Conservation (phyloP, 2,329 filamentous ascomycete species). For the Colletotrichum aenigma region DNA sequence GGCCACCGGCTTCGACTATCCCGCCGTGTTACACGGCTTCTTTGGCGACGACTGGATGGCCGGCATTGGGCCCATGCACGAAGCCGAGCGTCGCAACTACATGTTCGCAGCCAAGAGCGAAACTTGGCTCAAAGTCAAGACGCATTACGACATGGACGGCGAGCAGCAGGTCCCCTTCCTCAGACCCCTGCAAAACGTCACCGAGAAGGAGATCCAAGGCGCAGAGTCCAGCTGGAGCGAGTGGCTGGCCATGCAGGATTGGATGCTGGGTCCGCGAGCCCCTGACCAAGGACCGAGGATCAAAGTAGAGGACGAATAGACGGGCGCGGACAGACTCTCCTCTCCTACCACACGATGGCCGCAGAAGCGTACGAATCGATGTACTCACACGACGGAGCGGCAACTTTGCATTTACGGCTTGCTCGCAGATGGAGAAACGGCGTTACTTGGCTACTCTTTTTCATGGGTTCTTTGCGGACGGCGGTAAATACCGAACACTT, state of each 20-base stretch:
- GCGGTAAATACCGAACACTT: background rate
- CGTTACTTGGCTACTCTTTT: background rate
- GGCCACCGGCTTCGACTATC: conserved; percentile 88
- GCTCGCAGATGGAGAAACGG: background rate
- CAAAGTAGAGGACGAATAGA: conserved; percentile 12
- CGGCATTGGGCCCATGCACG: conserved; percentile 82
- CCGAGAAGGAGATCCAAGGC: conserved; percentile 78
- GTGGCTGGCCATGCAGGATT: conserved; percentile 97
- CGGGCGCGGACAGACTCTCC: background rate
- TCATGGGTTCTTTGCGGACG: background rate
- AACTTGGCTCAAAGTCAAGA: conserved; percentile 87
- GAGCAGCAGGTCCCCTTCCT: conserved; percentile 88
- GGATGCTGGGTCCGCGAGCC: conserved; percentile 90
- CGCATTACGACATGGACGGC: conserved; percentile 84
- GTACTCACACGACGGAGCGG: background rate
- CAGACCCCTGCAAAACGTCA: conserved; percentile 77
- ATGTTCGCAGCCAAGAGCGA: conserved; percentile 94
- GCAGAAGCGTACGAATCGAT: background rate
- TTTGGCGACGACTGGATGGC: conserved; percentile 92
- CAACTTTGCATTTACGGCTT: background rate
- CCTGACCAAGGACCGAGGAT: conserved; percentile 40
- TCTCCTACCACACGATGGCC: background rate
- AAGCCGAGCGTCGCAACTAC: conserved; percentile 91
- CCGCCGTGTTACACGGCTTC: conserved; percentile 88
- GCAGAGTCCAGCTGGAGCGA: conserved; percentile 91